Evolutionary conservation across 805 yeast genomes (phyloP).

Genomic region (Yamadazyma endophytica): DNA sequence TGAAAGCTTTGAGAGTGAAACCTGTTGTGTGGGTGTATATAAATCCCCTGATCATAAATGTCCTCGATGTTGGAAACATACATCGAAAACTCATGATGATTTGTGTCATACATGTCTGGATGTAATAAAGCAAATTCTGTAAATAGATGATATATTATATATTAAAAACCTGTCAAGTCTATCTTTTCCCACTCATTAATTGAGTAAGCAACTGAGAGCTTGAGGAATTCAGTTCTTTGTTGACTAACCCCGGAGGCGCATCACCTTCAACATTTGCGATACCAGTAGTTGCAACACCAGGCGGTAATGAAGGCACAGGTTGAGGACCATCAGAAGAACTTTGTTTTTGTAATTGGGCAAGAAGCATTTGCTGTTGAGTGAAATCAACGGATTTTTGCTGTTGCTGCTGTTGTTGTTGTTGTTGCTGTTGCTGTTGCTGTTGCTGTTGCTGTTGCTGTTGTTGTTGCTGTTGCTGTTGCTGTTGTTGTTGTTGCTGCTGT

Average conservation of each 20-base stretch:
- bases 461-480: constrained; percentile 10
- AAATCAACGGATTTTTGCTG: constrained; percentile 3
- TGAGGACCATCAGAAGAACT: constrained; percentile 15
- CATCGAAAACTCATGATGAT: constrained; percentile 44
- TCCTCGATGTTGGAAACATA: constrained; percentile 92
- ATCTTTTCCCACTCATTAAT: constrained; percentile 73
- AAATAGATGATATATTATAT: no score
- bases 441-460: constrained; percentile 34
- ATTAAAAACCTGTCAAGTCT: no score
- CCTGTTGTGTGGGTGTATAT: constrained; percentile 31
- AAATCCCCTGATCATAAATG: constrained; percentile 62
- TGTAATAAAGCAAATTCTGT: no score
- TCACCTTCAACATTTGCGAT: constrained; percentile 3
- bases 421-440: constrained; percentile 24
- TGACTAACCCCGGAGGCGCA: constrained; percentile 11
- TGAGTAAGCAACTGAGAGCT: constrained; percentile 82
- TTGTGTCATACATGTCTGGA: constrained; percentile 65
- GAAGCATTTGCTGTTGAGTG: constrained; percentile 11
- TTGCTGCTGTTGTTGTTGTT: constrained; percentile 26
- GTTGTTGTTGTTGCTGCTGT: constrained; percentile 29
- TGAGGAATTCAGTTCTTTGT: constrained; percentile 34
- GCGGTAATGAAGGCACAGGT: constrained; percentile 67
- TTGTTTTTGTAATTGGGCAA: constrained; percentile 8
- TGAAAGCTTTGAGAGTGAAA: constrained; percentile 14
- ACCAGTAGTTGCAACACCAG: constrained; percentile 51